Percentiles rank a stretch among this genome's conserved stretches.
phyloP scores from a whole-genome alignment of 192 early-diverging fungal species.

The Umbelopsis ramanniana region DNA sequence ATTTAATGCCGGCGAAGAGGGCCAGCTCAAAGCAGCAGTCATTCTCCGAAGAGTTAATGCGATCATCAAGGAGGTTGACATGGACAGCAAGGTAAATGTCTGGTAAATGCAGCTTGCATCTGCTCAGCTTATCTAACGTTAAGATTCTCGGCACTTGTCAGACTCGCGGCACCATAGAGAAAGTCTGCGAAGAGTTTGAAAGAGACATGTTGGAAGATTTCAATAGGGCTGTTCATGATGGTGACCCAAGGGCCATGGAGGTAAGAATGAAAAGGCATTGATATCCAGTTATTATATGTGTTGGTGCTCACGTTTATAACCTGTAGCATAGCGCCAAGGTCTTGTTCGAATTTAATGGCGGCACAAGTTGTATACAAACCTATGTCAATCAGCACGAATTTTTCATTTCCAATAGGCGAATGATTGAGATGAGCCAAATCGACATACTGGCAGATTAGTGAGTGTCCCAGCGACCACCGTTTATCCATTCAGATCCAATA shows the following conservation, averaged over 20 bases:
- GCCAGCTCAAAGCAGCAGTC: conserved; percentile 87
- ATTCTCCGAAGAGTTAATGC: conserved; percentile 84
- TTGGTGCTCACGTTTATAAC: neutral
- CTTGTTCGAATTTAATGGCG: conserved; percentile 94
- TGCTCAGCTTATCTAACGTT: too few species aligned
- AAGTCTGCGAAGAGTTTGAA: conserved; percentile 92
- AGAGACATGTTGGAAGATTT: conserved; percentile 87
- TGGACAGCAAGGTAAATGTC: conserved; percentile 58
- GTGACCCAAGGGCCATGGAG: conserved; percentile 76
- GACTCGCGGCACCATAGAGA: conserved; percentile 87
- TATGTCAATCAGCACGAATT: conserved; percentile 99
- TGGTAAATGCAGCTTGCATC: too few species aligned
- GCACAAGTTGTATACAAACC: conserved; percentile 89
- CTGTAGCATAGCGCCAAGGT: conserved; percentile 83
- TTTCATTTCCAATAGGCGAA: conserved; percentile 82
- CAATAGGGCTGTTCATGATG: conserved; percentile 80
- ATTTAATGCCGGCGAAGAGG: conserved; percentile 75
- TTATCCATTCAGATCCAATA: neutral
- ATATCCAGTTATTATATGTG: neutral
- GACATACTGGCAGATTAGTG: conserved; percentile 40
- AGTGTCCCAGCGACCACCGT: neutral
- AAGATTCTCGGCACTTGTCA: conserved; percentile 34
- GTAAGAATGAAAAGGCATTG: conserved; percentile 47
- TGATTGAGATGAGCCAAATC: conserved; percentile 56
- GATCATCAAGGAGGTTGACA: conserved; percentile 82